These are phyloP conservation scores for Leccinum griseonigrum DNA, from an alignment of 1,284 basidiomycete species.

Conservation along the genomic window DNA sequence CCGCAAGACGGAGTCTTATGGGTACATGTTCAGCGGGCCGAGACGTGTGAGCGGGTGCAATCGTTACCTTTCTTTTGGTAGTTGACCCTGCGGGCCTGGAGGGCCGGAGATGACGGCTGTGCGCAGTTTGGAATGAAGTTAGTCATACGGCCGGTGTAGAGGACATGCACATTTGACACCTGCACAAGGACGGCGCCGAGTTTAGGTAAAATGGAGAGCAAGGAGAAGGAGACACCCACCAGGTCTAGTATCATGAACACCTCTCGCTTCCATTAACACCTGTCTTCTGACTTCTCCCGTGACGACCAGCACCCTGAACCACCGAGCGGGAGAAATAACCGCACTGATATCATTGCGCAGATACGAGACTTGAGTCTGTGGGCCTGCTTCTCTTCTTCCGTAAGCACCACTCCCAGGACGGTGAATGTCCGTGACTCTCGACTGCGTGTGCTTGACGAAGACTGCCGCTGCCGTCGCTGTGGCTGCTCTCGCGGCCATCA, in stretches of 20 bases:
- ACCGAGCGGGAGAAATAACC: conserved; percentile 3
- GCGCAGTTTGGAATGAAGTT: conserved; percentile 17
- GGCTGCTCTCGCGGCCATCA: conserved; percentile 17
- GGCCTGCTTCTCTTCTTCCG: conserved; percentile 60
- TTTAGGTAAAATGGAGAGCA: not conserved
- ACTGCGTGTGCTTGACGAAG: conserved; percentile 25
- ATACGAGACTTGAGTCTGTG: conserved; percentile 49
- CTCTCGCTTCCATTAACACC: conserved; percentile 34
- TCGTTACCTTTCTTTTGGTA: conserved; percentile 81
- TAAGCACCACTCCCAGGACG: conserved; percentile 41
- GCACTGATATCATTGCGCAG: conserved; percentile 33
- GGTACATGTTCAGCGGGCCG: conserved; percentile 8
- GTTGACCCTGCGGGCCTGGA: conserved; percentile 76
- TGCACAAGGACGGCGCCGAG: conserved; percentile 23
- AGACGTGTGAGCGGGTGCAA: not conserved
- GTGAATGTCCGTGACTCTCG: conserved; percentile 22
- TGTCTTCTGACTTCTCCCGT: conserved; percentile 16
- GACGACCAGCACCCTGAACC: conserved; percentile 15
- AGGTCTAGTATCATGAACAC: conserved; percentile 19
- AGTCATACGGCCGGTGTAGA: conserved; percentile 1
- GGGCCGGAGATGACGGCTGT: conserved; percentile 83
- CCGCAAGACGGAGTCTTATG: conserved; percentile 85
- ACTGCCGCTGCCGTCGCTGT: conserved; percentile 19
- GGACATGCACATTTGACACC: conserved; percentile 68
- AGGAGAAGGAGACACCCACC: conserved; percentile 24